Percentiles rank a stretch among this genome's conserved stretches.
Evolutionary conservation across 2,329 filamentous ascomycete genomes (phyloP).

Genomic region (Fusarium foetens): DNA sequence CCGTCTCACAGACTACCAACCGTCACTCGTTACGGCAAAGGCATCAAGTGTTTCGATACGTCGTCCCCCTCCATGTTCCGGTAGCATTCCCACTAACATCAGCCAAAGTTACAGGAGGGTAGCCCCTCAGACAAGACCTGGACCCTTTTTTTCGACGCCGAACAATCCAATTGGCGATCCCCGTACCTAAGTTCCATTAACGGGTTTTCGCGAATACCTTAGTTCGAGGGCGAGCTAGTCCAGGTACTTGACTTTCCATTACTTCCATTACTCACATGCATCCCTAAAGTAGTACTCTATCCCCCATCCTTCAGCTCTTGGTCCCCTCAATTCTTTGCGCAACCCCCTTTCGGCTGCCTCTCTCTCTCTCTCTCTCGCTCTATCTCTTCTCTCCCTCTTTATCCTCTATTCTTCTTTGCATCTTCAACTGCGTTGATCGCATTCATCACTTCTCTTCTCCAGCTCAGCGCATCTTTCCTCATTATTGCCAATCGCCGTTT

Average conservation of each 20-base stretch:
- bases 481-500: not conserved
- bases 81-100: not conserved
- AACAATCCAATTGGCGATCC: slow-evolving; percentile 27
- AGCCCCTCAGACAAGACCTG: slow-evolving; percentile 2
- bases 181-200: not conserved
- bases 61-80: not conserved
- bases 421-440: slow-evolving; percentile 27
- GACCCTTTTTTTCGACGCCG: not conserved
- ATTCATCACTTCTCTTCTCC: not conserved
- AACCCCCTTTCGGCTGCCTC: slow-evolving; percentile 26
- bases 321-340: slow-evolving; percentile 30
- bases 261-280: not conserved
- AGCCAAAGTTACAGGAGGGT: slow-evolving; percentile 18
- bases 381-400: not conserved
- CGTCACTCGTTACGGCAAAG: not conserved
- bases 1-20: not conserved
- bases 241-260: slow-evolving; percentile 1
- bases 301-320: slow-evolving; percentile 24
- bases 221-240: slow-evolving; percentile 9
- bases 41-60: not conserved
- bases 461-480: not conserved
- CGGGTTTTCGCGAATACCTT: slow-evolving; percentile 6
- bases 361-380: slow-evolving; percentile 1
- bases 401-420: not conserved
- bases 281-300: slow-evolving; percentile 5